phyloP scores from a whole-genome alignment of 805 yeast species.

The Wickerhamiella azymoides region DNA sequence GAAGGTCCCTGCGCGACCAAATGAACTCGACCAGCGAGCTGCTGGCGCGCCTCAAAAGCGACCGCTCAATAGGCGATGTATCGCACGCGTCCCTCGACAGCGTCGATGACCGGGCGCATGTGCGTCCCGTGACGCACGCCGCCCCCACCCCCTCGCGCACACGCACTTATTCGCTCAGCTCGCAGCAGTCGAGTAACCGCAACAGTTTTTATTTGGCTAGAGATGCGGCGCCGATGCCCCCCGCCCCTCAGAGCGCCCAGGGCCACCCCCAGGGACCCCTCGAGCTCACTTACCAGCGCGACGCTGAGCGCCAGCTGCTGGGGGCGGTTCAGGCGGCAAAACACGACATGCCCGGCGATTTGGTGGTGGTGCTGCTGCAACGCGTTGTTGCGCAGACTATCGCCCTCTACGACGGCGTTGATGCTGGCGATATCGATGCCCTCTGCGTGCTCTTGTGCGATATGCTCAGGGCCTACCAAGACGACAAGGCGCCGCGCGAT shows the following conservation, averaged over 20 bases:
- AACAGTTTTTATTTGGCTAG: not conserved
- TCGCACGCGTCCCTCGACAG: not conserved
- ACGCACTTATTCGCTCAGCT: not conserved
- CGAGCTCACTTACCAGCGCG: slow-evolving; percentile 14
- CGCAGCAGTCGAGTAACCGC: not conserved
- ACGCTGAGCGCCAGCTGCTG: slow-evolving; percentile 18
- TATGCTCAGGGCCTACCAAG: not conserved
- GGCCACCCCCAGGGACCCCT: not conserved
- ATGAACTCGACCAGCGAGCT: slow-evolving; percentile 3
- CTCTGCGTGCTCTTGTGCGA: slow-evolving; percentile 5
- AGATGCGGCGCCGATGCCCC: no score
- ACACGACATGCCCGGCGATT: slow-evolving; percentile 12
- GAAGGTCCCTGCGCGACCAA: slow-evolving; percentile 2
- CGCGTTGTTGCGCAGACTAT: slow-evolving; percentile 17
- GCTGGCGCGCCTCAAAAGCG: not conserved
- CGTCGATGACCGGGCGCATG: not conserved
- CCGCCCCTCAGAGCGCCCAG: no score
- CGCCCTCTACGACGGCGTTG: slow-evolving; percentile 11
- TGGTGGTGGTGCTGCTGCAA: slow-evolving; percentile 16
- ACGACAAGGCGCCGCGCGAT: not conserved
- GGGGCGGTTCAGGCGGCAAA: slow-evolving; percentile 13
- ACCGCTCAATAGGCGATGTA: not conserved
- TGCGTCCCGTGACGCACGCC: not conserved
- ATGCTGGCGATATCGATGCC: slow-evolving; percentile 1
- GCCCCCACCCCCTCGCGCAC: not conserved